A percentile compares a stretch with the other conserved stretches of the same genome.
Evolutionary conservation across 148 eudicot genomes (phyloP).

Genomic region (Camellia granthamiana): DNA sequence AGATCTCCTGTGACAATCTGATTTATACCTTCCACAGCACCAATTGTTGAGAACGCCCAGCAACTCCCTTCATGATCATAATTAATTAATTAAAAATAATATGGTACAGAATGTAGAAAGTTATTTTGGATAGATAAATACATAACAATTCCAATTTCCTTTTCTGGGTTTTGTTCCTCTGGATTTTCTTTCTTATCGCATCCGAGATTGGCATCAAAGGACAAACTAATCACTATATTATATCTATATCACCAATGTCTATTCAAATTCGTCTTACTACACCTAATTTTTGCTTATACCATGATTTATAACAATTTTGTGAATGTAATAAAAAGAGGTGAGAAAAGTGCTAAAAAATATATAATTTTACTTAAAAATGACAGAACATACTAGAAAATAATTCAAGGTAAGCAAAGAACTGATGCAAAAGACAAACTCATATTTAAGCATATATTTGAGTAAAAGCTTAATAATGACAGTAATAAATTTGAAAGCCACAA

Average conservation of each 20-base stretch:
- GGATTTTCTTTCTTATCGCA: background rate
- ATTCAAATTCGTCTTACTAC: background rate
- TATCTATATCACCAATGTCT: background rate
- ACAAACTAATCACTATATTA: background rate
- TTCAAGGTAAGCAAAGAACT: too few relatives aligned
- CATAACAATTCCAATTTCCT: background rate
- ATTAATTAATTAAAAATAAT: background rate
- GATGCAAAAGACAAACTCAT: too few relatives aligned
- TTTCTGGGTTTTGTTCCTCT: background rate
- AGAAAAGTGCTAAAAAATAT: background rate
- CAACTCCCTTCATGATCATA: slow-evolving; percentile 63
- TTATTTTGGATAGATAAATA: background rate
- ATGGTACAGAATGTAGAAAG: background rate
- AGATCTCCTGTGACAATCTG: slow-evolving; percentile 67
- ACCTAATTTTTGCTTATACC: background rate
- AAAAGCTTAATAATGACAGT: too few relatives aligned
- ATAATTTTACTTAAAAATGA: background rate
- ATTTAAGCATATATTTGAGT: too few relatives aligned
- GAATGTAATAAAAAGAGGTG: background rate
- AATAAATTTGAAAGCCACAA: too few relatives aligned
- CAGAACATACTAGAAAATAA: background rate
- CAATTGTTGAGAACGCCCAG: slow-evolving; percentile 85
- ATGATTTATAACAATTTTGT: background rate
- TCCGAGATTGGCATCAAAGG: background rate
- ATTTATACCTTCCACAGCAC: slow-evolving; percentile 75